Conservation (phyloP, 345 rosid species). For the Erodium maritimum region DNA sequence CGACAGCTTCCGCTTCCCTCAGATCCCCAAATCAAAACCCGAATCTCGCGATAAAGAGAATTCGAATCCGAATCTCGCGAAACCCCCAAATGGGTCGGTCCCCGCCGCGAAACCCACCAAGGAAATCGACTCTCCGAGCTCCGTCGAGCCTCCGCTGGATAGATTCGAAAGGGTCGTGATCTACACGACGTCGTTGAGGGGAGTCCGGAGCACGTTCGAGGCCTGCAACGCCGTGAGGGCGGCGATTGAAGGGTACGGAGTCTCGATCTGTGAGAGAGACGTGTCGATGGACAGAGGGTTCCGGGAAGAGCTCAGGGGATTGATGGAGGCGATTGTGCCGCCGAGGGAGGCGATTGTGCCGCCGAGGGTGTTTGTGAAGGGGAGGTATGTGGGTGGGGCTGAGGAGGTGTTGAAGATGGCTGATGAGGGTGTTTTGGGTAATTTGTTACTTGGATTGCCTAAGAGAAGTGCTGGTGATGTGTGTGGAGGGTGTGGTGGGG, state of each 20-base stretch:
- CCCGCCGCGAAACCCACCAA: too few species aligned
- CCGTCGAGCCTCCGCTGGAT: constrained; percentile 42
- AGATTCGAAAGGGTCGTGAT: constrained; percentile 49
- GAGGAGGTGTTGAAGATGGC: constrained; percentile 54
- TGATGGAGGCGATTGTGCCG: constrained; percentile 32
- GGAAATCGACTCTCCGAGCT: background rate
- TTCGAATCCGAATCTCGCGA: constrained; percentile 25
- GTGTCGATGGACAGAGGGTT: constrained; percentile 74
- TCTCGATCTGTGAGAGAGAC: constrained; percentile 51
- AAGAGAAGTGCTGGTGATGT: constrained; percentile 21
- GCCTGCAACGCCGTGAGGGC: constrained; percentile 59
- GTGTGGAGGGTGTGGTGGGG: constrained; percentile 63
- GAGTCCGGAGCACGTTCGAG: constrained; percentile 74
- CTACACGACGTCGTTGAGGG: constrained; percentile 73
- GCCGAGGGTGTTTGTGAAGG: constrained; percentile 64
- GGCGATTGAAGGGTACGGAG: constrained; percentile 40
- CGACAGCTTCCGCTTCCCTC: constrained; percentile 72
- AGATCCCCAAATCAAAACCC: constrained; percentile 17
- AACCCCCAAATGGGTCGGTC: background rate
- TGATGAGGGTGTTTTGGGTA: constrained; percentile 59
- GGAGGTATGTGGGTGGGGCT: constrained; percentile 73
- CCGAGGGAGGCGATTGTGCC: constrained; percentile 26
- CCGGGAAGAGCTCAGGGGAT: constrained; percentile 46
- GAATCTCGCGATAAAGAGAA: constrained; percentile 29
- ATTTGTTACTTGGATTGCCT: constrained; percentile 43